A percentile compares a stretch with the other conserved stretches of the same genome.
Evolutionary conservation across 805 yeast species (phyloP).

Genomic region (Candida dajiaensis): DNA sequence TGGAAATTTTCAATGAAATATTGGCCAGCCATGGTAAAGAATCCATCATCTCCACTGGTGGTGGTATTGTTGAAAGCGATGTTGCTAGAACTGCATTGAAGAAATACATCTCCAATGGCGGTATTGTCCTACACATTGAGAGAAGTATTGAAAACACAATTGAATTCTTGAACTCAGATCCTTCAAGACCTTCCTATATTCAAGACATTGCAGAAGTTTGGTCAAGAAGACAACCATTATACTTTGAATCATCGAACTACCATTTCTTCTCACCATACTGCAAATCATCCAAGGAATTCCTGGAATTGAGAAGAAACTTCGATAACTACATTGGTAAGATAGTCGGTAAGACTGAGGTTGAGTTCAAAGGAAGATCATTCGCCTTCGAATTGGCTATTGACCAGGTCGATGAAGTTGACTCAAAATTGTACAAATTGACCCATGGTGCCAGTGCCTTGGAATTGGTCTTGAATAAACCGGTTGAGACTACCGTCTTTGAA

Average conservation of each 20-base stretch:
- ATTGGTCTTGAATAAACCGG: constrained; percentile 54
- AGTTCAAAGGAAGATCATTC: constrained; percentile 43
- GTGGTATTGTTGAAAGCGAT: constrained; percentile 83
- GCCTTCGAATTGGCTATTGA: constrained; percentile 70
- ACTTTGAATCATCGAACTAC: constrained; percentile 72
- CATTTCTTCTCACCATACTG: constrained; percentile 76
- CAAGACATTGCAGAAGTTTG: constrained; percentile 82
- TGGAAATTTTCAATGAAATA: constrained; percentile 45
- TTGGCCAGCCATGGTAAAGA: constrained; percentile 33
- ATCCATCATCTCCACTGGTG: constrained; percentile 87
- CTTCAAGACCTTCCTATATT: constrained; percentile 80
- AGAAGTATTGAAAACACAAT: constrained; percentile 81
- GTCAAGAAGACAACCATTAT: constrained; percentile 74
- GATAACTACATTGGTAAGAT: constrained; percentile 51
- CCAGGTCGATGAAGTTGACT: constrained; percentile 54
- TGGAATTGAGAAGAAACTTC: constrained; percentile 52
- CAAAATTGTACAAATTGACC: constrained; percentile 40
- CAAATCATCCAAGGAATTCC: constrained; percentile 45
- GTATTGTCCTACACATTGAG: constrained; percentile 85
- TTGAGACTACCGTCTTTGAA: constrained; percentile 51
- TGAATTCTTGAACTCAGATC: constrained; percentile 66
- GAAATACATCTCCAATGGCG: constrained; percentile 41
- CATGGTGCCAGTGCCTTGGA: constrained; percentile 81
- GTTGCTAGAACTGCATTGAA: constrained; percentile 62
- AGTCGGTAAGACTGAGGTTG: constrained; percentile 43